phyloP scores from a whole-genome alignment of 768 basidiomycete genomes.

The Mycena alexandri region DNA sequence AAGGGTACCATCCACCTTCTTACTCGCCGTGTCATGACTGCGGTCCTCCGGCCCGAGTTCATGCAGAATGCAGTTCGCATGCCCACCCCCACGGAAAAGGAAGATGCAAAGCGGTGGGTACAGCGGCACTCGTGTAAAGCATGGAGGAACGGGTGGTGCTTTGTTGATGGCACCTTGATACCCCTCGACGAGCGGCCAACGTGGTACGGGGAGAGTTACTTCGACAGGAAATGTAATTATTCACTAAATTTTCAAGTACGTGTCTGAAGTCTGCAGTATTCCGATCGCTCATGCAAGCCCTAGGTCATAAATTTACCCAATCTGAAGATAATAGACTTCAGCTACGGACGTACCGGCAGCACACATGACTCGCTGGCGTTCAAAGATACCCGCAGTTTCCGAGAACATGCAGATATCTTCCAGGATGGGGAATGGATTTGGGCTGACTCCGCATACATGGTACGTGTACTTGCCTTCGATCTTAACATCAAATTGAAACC shows the following conservation, averaged over 20 bases:
- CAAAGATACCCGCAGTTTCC: conserved; percentile 39
- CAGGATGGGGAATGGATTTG: conserved; percentile 48
- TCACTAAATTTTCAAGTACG: conserved; percentile 53
- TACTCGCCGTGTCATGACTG: conserved; percentile 44
- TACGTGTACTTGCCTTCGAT: not conserved
- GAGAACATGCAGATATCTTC: conserved; percentile 42
- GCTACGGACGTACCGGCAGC: conserved; percentile 43
- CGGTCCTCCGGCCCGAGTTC: conserved; percentile 45
- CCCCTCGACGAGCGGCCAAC: conserved; percentile 46
- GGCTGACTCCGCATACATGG: conserved; percentile 56
- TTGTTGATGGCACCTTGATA: conserved; percentile 54
- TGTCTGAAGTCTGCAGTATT: not conserved
- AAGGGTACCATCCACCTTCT: conserved; percentile 46
- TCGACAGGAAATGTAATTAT: conserved; percentile 54
- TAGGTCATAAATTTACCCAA: conserved; percentile 43
- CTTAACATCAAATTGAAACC: not conserved
- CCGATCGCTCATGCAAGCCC: not conserved
- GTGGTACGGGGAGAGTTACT: conserved; percentile 52
- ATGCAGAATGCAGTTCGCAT: conserved; percentile 41
- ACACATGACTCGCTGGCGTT: conserved; percentile 52
- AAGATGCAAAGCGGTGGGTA: conserved; percentile 54
- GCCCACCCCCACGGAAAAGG: conserved; percentile 50
- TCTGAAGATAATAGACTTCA: too few relatives aligned
- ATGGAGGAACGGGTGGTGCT: conserved; percentile 53
- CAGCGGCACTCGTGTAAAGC: conserved; percentile 45